Evolutionary conservation across 208 protist species (phyloP).

Genomic region (Trypanosoma rangeli): DNA sequence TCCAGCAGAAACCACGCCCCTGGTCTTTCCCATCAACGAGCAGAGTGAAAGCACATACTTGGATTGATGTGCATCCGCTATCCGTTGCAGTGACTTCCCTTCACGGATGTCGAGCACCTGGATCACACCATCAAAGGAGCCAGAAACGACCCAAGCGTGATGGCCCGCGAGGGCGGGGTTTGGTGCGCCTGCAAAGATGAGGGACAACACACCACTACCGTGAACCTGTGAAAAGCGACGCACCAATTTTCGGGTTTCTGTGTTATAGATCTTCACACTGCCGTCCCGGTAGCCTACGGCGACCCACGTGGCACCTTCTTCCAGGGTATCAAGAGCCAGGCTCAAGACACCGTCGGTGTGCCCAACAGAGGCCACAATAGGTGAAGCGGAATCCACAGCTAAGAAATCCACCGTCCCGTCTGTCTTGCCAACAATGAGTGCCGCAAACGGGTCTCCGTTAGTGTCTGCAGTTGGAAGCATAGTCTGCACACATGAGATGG

Average conservation of each 20-base stretch:
- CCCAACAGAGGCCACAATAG: slow-evolving; percentile 34
- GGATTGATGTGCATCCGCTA: slow-evolving; percentile 53
- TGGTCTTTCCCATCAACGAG: slow-evolving; percentile 12
- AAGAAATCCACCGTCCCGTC: slow-evolving; percentile 71
- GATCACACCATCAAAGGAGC: slow-evolving; percentile 67
- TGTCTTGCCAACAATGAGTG: slow-evolving; percentile 55
- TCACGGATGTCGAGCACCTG: slow-evolving; percentile 55
- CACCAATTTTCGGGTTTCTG: slow-evolving; percentile 58
- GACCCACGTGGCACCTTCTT: slow-evolving; percentile 43
- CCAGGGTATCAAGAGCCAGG: slow-evolving; percentile 31
- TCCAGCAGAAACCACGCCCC: slow-evolving; percentile 41
- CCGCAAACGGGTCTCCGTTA: background rate
- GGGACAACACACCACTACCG: slow-evolving; percentile 54
- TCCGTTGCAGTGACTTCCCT: slow-evolving; percentile 36
- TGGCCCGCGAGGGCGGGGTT: slow-evolving; percentile 44
- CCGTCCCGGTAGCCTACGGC: slow-evolving; percentile 82
- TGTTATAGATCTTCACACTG: slow-evolving; percentile 80
- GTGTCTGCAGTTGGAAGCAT: background rate
- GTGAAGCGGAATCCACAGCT: slow-evolving; percentile 23
- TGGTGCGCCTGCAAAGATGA: slow-evolving; percentile 57
- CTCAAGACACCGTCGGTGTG: slow-evolving; percentile 61
- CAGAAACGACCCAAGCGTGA: slow-evolving; percentile 49
- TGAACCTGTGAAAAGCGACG: slow-evolving; percentile 70
- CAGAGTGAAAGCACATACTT: slow-evolving; percentile 63
- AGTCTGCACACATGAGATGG: slow-evolving; percentile 34